A percentile compares a stretch with the other conserved stretches of the same genome.
Evolutionary conservation across 768 basidiomycete genomes (phyloP).

Genomic region (Auricularia cornea): DNA sequence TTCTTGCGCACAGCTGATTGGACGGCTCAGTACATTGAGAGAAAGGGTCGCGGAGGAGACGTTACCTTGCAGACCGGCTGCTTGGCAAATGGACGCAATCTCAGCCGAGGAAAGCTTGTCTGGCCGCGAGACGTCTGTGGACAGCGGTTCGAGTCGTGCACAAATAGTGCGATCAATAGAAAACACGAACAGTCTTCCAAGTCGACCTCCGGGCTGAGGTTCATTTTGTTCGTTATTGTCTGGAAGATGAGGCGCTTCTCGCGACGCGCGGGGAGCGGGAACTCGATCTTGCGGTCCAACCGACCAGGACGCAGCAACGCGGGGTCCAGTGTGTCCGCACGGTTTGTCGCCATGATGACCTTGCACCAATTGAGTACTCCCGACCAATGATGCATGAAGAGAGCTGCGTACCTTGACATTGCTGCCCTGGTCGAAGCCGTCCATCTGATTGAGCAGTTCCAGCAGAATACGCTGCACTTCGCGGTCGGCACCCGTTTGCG

Average conservation of each 20-base stretch:
- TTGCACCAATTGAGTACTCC: no score
- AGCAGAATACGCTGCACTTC: constrained; percentile 98
- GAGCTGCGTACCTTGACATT: constrained; percentile 96
- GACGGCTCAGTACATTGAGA: neutral
- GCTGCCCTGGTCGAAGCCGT: constrained; percentile 97
- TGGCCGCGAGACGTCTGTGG: constrained; percentile 86
- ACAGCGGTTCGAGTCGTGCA: constrained; percentile 10
- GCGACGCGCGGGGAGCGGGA: constrained; percentile 86
- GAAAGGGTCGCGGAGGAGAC: neutral
- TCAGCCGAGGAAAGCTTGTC: constrained; percentile 94
- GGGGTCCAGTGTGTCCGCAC: constrained; percentile 95
- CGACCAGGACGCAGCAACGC: constrained; percentile 96
- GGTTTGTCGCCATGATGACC: constrained; percentile 99
- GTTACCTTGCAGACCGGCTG: constrained; percentile 92
- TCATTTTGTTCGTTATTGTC: constrained; percentile 96
- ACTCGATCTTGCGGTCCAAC: constrained; percentile 97
- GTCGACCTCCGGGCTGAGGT: constrained; percentile 94
- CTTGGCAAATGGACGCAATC: constrained; percentile 92
- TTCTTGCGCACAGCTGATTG: constrained; percentile 88
- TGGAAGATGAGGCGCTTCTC: constrained; percentile 98
- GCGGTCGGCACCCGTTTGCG: constrained; percentile 96
- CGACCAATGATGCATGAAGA: neutral
- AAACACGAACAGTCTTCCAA: constrained; percentile 83
- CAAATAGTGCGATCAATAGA: neutral
- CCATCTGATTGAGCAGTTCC: constrained; percentile 98